Evolutionary conservation across 768 basidiomycete genomes (phyloP).

Genomic region (Macrolepiota albuminosa): DNA sequence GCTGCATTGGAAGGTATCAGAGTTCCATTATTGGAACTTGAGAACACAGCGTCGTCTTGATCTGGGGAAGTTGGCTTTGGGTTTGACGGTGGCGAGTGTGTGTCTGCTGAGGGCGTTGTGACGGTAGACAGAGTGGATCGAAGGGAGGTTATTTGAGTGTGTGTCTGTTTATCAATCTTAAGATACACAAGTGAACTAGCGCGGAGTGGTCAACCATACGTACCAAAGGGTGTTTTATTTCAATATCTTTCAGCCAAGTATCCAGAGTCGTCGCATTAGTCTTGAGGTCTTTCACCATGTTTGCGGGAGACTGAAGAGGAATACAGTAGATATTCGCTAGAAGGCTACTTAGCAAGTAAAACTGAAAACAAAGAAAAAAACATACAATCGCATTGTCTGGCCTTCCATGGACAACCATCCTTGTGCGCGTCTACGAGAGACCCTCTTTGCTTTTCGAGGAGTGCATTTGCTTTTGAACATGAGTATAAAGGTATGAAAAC

Average conservation of each 20-base stretch:
- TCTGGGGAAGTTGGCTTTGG: background rate
- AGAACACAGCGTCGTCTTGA: constrained; percentile 12
- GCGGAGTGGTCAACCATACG: constrained; percentile 13
- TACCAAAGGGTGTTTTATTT: constrained; percentile 73
- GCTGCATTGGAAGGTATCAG: constrained; percentile 35
- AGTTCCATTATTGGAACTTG: constrained; percentile 8
- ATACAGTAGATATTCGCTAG: constrained; percentile 70
- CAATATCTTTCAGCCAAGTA: constrained; percentile 44
- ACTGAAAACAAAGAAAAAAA: constrained; percentile 3
- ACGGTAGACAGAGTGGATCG: constrained; percentile 34
- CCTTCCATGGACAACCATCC: constrained; percentile 80
- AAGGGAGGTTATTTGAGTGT: constrained; percentile 52
- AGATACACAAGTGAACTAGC: background rate
- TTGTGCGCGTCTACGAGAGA: constrained; percentile 72
- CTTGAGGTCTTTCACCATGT: constrained; percentile 59
- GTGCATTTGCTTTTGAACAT: constrained; percentile 47
- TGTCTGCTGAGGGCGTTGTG: constrained; percentile 21
- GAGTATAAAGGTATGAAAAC: background rate
- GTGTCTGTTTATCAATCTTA: constrained; percentile 34
- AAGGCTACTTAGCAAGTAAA: background rate
- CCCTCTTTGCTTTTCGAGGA: constrained; percentile 69
- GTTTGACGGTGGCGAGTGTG: background rate
- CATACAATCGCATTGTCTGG: constrained; percentile 75
- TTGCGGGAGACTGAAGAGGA: constrained; percentile 61
- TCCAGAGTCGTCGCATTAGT: constrained; percentile 49